phyloP scores from a whole-genome alignment of 495 filamentous ascomycete species.

The Friedmanniomyces simplex region DNA sequence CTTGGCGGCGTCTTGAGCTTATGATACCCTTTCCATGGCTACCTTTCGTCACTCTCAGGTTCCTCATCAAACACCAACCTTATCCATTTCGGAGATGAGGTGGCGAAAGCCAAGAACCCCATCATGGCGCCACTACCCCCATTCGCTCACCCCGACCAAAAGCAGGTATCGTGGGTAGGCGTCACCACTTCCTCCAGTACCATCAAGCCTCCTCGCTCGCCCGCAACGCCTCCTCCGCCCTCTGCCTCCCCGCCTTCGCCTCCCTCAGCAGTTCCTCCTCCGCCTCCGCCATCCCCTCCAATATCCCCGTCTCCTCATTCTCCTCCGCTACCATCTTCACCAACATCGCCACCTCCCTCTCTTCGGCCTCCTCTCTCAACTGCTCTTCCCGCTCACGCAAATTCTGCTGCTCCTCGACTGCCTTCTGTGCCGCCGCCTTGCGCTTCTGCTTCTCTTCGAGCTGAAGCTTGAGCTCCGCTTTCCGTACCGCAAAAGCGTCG shows the following conservation, averaged over 20 bases:
- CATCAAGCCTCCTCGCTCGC: background rate
- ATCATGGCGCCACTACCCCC: too few relatives aligned
- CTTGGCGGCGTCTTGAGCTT: background rate
- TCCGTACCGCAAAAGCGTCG: background rate
- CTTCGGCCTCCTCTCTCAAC: background rate
- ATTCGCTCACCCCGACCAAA: background rate
- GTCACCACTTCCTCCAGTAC: background rate
- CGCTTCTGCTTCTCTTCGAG: slow-evolving; percentile 1
- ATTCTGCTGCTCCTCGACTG: background rate
- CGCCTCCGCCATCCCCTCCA: background rate
- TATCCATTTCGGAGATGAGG: too few relatives aligned
- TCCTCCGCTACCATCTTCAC: background rate
- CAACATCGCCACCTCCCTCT: background rate
- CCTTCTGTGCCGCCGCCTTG: slow-evolving; percentile 1
- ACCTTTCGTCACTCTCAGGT: too few relatives aligned
- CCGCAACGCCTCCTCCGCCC: background rate
- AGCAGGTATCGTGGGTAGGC: background rate
- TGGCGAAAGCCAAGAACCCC: too few relatives aligned
- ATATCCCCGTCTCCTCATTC: background rate
- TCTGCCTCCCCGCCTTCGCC: background rate
- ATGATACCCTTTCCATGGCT: background rate
- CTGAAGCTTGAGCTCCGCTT: background rate
- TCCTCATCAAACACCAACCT: too few relatives aligned
- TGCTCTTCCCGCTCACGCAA: slow-evolving; percentile 1
- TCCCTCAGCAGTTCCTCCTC: background rate